Evolutionary conservation across 169 alveolate genomes (phyloP), one percentile per base, ranked within the genome.

Genomic region (Eimeria maxima): DNA sequence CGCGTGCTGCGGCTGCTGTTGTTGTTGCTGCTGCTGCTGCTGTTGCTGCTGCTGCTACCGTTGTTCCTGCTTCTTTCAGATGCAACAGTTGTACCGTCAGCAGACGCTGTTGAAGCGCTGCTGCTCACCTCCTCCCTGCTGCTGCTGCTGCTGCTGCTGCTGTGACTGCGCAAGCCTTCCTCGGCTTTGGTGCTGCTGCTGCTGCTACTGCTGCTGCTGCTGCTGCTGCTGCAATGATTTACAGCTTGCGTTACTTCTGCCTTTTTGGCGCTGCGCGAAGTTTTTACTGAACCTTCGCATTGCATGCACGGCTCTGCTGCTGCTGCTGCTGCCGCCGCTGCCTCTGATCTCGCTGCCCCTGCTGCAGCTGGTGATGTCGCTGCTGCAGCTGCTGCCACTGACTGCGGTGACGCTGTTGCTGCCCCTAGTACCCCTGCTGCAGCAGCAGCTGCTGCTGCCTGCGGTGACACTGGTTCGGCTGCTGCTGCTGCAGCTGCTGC

Each of bases 141-240:
- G 90, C 71, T 50, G 69, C 90, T 80, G 90, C 69, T 80, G 90
- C 90, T 45, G 88, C 63, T 78, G 57, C 65, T 45, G 65, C 53
- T 78, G 74, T 8, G 10, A 11, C 14, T 55, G n/a, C n/a, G n/a
- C n/a, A n/a, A n/a, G n/a, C 44, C 29, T 55, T 10, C 53, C 53
- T 16, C 45, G 4, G 29, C 18, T 13, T 73, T 27, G 83, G 53
- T 78, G 67, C 63, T 78, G 88, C 88, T 45, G 57, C 88, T 78
- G 88, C 45, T 38, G 65, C 27, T 78, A 50, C 83, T 38, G 44
- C 83, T 74, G 63, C 69, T 22, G 45, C 27, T 44, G 86, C 57
- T 44, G 57, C 27, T 38, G 11, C 60, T 74, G 50, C 27, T 44
- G 50, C 29, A 8, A n/a, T 38, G 11, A 2, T 69, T 45, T 14